Conservation (phyloP, 208 protist genomes). For the Acanthamoeba culbertsoni region DNA sequence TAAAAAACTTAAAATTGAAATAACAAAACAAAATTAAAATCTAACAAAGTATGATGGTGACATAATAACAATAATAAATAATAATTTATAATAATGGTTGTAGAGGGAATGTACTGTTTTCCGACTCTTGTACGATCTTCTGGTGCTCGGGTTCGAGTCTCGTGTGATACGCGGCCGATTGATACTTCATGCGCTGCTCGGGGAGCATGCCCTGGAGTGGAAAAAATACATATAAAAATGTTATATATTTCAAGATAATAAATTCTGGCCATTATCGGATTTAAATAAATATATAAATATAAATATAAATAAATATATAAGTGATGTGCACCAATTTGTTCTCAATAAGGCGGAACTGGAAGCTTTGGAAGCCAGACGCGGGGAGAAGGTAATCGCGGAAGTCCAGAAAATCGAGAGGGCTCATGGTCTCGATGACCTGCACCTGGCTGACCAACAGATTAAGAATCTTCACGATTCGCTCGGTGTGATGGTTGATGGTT, state of each 20-base stretch:
- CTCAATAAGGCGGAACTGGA: constrained; percentile 80
- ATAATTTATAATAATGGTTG: too few relatives aligned
- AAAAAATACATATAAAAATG: neutral
- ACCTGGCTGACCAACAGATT: constrained; percentile 76
- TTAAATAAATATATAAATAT: neutral
- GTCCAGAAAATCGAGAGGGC: constrained; percentile 73
- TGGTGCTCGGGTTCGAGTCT: constrained; percentile 10
- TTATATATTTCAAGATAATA: constrained; percentile 58
- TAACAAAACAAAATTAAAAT: too few relatives aligned
- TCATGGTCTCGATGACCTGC: constrained; percentile 81
- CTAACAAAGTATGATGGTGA: too few relatives aligned
- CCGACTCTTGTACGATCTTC: constrained; percentile 15
- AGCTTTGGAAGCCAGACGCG: constrained; percentile 73
- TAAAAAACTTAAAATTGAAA: too few relatives aligned
- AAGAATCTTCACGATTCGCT: constrained; percentile 74
- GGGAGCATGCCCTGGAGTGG: neutral
- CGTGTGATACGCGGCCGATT: constrained; percentile 27
- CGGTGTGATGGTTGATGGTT: neutral
- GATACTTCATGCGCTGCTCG: constrained; percentile 18
- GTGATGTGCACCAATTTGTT: constrained; percentile 69
- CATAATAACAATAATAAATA: too few relatives aligned
- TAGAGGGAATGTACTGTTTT: constrained; percentile 64
- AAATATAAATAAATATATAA: neutral
- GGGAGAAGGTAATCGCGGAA: constrained; percentile 72
- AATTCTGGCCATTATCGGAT: too few relatives aligned